Evolutionary conservation across 2,329 filamentous ascomycete genomes (phyloP).

Genomic region (Cercospora canescens): DNA sequence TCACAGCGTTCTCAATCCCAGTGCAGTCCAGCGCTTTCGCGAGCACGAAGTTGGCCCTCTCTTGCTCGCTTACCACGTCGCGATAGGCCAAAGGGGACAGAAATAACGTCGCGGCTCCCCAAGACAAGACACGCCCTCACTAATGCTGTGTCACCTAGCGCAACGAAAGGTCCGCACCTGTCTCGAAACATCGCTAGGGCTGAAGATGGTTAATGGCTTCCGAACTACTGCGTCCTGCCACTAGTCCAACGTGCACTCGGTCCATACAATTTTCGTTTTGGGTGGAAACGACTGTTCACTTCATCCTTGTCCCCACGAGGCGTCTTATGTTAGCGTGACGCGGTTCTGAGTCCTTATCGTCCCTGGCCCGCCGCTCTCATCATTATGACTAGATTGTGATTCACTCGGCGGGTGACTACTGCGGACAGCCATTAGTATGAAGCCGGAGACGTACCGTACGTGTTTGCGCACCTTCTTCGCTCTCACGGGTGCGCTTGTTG

Average conservation of each 20-base stretch:
- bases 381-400: conserved; percentile 1
- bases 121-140: background rate
- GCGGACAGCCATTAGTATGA: conserved; percentile 4
- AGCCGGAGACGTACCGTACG: background rate
- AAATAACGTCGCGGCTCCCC: conserved; percentile 1
- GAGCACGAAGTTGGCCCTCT: background rate
- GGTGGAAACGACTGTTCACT: background rate
- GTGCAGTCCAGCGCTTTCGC: background rate
- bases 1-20: background rate
- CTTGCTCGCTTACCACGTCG: background rate
- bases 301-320: conserved; percentile 7
- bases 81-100: background rate
- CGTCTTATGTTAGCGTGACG: background rate
- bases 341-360: background rate
- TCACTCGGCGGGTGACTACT: background rate
- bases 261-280: conserved; percentile 2
- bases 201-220: conserved; percentile 7
- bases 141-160: conserved; percentile 8
- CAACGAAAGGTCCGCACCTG: background rate
- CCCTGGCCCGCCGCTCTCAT: background rate
- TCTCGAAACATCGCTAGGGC: conserved; percentile 3
- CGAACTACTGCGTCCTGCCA: conserved; percentile 9
- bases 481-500: background rate
- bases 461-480: background rate
- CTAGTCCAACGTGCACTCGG: background rate